A percentile compares a stretch with the other conserved stretches of the same genome.
Evolutionary conservation across 106 monocot genomes (phyloP).

Genomic region (Dendrobium officinale): DNA sequence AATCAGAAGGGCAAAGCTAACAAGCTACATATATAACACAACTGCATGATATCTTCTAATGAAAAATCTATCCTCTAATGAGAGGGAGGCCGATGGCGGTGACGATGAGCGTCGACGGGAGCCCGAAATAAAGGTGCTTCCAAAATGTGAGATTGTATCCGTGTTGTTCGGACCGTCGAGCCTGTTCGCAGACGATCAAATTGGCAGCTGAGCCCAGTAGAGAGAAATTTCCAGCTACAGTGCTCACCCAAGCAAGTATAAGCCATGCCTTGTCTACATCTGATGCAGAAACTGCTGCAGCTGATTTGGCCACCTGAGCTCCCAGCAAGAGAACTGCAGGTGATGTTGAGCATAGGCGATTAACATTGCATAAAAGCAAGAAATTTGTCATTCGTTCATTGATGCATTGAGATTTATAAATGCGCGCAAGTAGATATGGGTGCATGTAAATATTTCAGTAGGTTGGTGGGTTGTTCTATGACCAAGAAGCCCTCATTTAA

Average conservation of each 20-base stretch:
- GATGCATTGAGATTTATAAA: too few species aligned
- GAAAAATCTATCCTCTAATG: slow-evolving; percentile 4
- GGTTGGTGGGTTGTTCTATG: too few species aligned
- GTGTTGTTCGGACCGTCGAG: neutral
- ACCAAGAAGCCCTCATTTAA: too few species aligned
- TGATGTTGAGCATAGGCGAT: neutral
- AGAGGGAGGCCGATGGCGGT: slow-evolving; percentile 8
- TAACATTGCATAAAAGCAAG: too few species aligned
- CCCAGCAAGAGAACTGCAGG: slow-evolving; percentile 7
- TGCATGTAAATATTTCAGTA: too few species aligned
- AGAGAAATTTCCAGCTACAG: slow-evolving; percentile 1
- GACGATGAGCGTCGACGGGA: slow-evolving; percentile 5
- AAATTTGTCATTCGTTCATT: too few species aligned
- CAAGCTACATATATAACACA: too few species aligned
- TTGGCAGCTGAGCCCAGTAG: slow-evolving; percentile 2
- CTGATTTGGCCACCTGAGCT: slow-evolving; percentile 5
- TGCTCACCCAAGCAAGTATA: slow-evolving; percentile 10
- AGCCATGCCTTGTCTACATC: slow-evolving; percentile 7
- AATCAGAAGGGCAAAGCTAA: too few species aligned
- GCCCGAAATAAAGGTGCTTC: neutral
- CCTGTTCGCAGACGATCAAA: slow-evolving; percentile 7
- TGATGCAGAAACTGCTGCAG: neutral
- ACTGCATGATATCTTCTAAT: too few species aligned
- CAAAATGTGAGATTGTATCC: slow-evolving; percentile 6
- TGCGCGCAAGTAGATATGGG: too few species aligned